Evolutionary conservation across 1,139 yeast species (phyloP).

Genomic region (Debaryomyces fabryi): DNA sequence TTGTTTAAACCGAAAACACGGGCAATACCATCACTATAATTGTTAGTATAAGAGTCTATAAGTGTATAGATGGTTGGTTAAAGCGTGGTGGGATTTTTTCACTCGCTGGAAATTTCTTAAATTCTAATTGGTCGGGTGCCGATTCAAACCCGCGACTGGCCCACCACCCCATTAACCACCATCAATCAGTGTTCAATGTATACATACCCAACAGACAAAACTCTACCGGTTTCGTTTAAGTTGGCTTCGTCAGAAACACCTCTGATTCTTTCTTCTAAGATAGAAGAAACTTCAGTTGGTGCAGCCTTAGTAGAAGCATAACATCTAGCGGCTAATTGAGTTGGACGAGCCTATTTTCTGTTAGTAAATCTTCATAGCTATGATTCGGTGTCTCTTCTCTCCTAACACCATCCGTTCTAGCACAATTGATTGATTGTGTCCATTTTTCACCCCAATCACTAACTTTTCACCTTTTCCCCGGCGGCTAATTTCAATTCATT

Average conservation of each 20-base stretch:
- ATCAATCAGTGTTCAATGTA: background rate
- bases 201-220: slow-evolving; percentile 91
- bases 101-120: slow-evolving; percentile 3
- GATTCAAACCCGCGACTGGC: slow-evolving; percentile 11
- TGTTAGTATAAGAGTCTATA: slow-evolving; percentile 25
- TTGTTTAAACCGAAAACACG: slow-evolving; percentile 99
- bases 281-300: slow-evolving; percentile 99
- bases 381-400: background rate
- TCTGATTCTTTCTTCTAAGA: slow-evolving; percentile 98
- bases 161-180: background rate
- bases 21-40: slow-evolving; percentile 96
- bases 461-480: slow-evolving; percentile 5
- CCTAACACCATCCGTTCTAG: background rate
- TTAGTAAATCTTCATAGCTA: slow-evolving; percentile 22
- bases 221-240: slow-evolving; percentile 99
- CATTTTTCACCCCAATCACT: background rate
- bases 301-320: slow-evolving; percentile 97
- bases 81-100: slow-evolving; percentile 3
- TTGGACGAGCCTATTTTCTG: slow-evolving; percentile 67
- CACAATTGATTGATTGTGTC: slow-evolving; percentile 2
- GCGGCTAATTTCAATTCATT: slow-evolving; percentile 4
- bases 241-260: slow-evolving; percentile 98
- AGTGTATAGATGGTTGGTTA: background rate
- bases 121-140: slow-evolving; percentile 21
- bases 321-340: slow-evolving; percentile 65